These are phyloP conservation scores for Apiospora hydei DNA, from an alignment of 2,329 filamentous ascomycete species.

Conservation along the genomic window DNA sequence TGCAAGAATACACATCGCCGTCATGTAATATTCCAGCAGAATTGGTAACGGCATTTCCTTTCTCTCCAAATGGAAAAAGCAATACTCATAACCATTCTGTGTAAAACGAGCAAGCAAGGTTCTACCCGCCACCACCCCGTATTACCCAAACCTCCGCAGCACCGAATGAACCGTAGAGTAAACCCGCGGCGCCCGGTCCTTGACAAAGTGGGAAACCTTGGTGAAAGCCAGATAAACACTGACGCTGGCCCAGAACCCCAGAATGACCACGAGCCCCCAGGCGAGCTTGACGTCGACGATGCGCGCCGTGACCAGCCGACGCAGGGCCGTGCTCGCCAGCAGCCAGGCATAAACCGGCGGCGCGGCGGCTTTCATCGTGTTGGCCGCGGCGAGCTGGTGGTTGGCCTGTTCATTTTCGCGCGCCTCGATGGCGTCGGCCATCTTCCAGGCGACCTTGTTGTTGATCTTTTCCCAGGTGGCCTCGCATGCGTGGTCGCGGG, in stretches of 20 bases:
- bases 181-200: conserved; percentile 28
- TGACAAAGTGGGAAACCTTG: conserved; percentile 50
- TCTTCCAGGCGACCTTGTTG: conserved; percentile 71
- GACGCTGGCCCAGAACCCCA: conserved; percentile 57
- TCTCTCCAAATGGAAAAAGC: too few relatives aligned
- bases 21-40: too few relatives aligned
- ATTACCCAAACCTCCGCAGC: background rate
- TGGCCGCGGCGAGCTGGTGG: conserved; percentile 37
- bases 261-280: conserved; percentile 54
- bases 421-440: conserved; percentile 61
- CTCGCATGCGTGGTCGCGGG: conserved; percentile 64
- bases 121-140: background rate
- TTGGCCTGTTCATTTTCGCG: conserved; percentile 44
- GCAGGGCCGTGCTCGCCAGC: conserved; percentile 49
- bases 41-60: too few relatives aligned
- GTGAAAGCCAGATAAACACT: conserved; percentile 58
- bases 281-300: conserved; percentile 54
- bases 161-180: conserved; percentile 23
- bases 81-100: too few relatives aligned
- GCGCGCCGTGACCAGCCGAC: conserved; percentile 44
- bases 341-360: conserved; percentile 54
- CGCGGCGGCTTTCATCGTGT: conserved; percentile 22
- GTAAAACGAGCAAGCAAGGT: background rate
- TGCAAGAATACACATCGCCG: too few relatives aligned
- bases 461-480: conserved; percentile 78